Base-by-base conservation (phyloP, 2,329 filamentous ascomycete species). In the Neopestalotiopsis clavispora region DNA sequence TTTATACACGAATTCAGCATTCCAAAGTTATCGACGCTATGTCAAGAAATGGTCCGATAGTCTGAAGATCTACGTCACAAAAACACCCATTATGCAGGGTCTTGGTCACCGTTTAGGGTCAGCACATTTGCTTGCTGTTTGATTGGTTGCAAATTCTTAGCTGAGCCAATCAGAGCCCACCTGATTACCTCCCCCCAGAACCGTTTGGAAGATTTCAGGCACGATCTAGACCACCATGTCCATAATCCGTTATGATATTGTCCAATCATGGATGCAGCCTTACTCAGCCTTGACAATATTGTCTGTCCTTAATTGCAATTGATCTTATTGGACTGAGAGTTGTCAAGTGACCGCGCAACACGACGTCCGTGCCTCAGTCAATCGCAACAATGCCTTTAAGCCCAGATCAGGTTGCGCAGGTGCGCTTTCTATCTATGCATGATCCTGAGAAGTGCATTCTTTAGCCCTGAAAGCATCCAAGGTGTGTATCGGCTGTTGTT, bases 21-120 rank as follows among this genome's bases (percentile, higher is more conserved):
- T 52, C 45, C 45, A 23, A 52, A 52, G 45, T 6, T 14, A 56
- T 28, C 17, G 4, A 34, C 13, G 60, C 60, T 40, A 5, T 45
- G 38, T 49, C 45, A 49, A 57, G 9, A 17, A 20, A 66, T 66
- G 52, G 64, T n/a, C 49, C 52, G 64, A 66, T 57, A 58, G 64
- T 66, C 64, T 66, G 64, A 34, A 66, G 64, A 66, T 66, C 12
- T 34, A 66, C 64, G 64, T 66, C 64, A 66, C 64, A 66, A 66
- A 28, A 66, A 28, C 28, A 32, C 28, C 64, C n/a, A 58, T 30
- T 57, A 66, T 66, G 49, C 64, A 65, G 62, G 62, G 62, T 23
- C 62, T 56, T 65, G 13, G 10, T 23, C 45, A 20, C 7, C 17
- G 9, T 42, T 34, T 49, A 65, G 40, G 38, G 62, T 65, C 62